Percentiles rank a stretch among this genome's conserved stretches.
These are phyloP conservation scores for Bretschneidera sinensis DNA, from an alignment of 345 rosid species.

Conservation along the genomic window DNA sequence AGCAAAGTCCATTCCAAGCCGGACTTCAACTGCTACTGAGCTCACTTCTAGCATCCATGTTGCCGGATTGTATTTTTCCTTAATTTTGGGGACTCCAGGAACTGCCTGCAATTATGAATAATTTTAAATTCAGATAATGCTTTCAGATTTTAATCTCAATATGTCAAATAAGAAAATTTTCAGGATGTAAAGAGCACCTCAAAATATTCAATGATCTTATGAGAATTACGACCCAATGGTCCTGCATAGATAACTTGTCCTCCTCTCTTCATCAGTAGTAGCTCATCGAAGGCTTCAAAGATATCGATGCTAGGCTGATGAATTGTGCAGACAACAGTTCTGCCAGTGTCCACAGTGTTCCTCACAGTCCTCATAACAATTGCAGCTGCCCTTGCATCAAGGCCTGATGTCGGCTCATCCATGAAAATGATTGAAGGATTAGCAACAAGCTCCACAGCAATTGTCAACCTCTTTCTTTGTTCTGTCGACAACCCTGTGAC, in stretches of 20 bases:
- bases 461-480: slow-evolving; percentile 78
- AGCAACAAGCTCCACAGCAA: slow-evolving; percentile 78
- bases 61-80: slow-evolving; percentile 74
- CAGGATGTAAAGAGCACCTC: slow-evolving; percentile 37
- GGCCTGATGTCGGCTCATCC: slow-evolving; percentile 94
- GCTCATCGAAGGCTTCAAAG: slow-evolving; percentile 85
- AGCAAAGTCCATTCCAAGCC: slow-evolving; percentile 72
- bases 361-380: slow-evolving; percentile 92
- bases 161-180: too few species aligned
- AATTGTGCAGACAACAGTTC: slow-evolving; percentile 83
- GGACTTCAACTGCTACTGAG: slow-evolving; percentile 63
- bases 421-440: slow-evolving; percentile 88
- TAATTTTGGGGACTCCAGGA: slow-evolving; percentile 57
- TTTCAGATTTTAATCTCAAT: background rate
- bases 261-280: slow-evolving; percentile 81
- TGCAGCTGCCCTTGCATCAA: slow-evolving; percentile 86
- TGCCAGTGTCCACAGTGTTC: slow-evolving; percentile 86
- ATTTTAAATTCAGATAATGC: slow-evolving; percentile 3
- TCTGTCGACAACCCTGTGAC: slow-evolving; percentile 77
- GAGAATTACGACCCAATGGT: slow-evolving; percentile 62
- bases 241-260: slow-evolving; percentile 77
- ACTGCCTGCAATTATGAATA: slow-evolving; percentile 32
- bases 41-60: slow-evolving; percentile 95
- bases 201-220: slow-evolving; percentile 63
- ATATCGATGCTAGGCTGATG: slow-evolving; percentile 89